A percentile compares a stretch with the other conserved stretches of the same genome.
phyloP scores from a whole-genome alignment of 108 stramenopile species.

The Discostella stelligeroides region DNA sequence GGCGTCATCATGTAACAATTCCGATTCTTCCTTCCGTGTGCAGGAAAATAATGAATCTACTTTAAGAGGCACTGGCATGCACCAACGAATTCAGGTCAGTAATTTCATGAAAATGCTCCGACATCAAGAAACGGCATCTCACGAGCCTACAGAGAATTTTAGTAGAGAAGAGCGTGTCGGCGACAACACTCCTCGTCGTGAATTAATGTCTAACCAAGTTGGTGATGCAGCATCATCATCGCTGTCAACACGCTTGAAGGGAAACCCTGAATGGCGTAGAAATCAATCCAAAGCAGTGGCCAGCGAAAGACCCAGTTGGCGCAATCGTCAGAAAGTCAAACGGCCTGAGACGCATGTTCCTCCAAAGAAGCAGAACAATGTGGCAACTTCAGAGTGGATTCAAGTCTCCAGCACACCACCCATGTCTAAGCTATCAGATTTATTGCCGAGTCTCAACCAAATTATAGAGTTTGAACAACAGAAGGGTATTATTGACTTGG shows the following conservation, averaged over 20 bases:
- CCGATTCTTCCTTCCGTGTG: too few relatives aligned
- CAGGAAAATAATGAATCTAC: too few relatives aligned
- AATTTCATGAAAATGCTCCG: conserved; percentile 8
- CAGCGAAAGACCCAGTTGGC: conserved; percentile 9
- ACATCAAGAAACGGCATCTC: not conserved
- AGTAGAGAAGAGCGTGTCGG: not conserved
- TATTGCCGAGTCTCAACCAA: conserved; percentile 30
- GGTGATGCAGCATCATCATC: not conserved
- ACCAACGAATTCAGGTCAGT: not conserved
- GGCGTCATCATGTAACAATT: too few relatives aligned
- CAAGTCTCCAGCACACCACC: conserved; percentile 39
- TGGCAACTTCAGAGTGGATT: conserved; percentile 43
- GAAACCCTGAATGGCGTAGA: too few relatives aligned
- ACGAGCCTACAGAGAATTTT: not conserved
- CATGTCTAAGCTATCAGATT: conserved; percentile 45
- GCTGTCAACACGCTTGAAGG: not conserved
- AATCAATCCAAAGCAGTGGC: too few relatives aligned
- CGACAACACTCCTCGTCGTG: not conserved
- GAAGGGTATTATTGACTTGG: conserved; percentile 49
- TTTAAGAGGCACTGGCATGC: not conserved
- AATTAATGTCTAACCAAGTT: not conserved
- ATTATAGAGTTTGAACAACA: conserved; percentile 40
- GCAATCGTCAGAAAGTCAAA: not conserved
- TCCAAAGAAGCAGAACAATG: conserved; percentile 1
- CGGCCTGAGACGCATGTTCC: not conserved